Evolutionary conservation across 2,329 filamentous ascomycete species (phyloP).

Genomic region (Cladophialophora carrionii): DNA sequence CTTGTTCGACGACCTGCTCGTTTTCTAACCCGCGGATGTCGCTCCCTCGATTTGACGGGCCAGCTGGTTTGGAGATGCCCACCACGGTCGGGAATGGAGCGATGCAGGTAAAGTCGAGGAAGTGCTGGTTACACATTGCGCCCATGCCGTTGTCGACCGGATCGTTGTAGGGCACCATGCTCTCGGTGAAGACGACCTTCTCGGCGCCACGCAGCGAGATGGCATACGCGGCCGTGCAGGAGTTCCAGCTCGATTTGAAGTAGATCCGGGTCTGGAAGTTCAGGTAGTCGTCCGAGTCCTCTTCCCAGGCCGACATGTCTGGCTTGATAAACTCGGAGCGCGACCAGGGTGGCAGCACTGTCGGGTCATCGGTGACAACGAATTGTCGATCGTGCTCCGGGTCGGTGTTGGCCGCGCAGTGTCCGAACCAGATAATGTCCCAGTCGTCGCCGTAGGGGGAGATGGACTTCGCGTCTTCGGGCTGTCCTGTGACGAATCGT

Average conservation of each 20-base stretch:
- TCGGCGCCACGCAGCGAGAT: slow-evolving; percentile 32
- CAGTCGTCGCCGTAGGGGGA: slow-evolving; percentile 58
- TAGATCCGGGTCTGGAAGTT: slow-evolving; percentile 28
- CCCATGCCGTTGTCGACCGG: slow-evolving; percentile 29
- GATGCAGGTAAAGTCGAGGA: slow-evolving; percentile 27
- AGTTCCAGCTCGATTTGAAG: slow-evolving; percentile 22
- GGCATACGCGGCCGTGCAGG: slow-evolving; percentile 34
- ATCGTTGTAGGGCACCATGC: slow-evolving; percentile 32
- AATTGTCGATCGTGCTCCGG: slow-evolving; percentile 40
- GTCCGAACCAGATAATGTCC: slow-evolving; percentile 59
- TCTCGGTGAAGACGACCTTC: slow-evolving; percentile 33
- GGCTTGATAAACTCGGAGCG: slow-evolving; percentile 26
- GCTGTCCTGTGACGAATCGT: slow-evolving; percentile 40
- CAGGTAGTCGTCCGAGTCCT: slow-evolving; percentile 15
- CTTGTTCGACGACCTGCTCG: slow-evolving; percentile 13
- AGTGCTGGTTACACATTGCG: slow-evolving; percentile 25
- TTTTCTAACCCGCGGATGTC: slow-evolving; percentile 31
- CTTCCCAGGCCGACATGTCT: slow-evolving; percentile 30
- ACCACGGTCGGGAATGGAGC: slow-evolving; percentile 28
- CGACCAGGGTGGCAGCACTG: slow-evolving; percentile 36
- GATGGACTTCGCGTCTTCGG: slow-evolving; percentile 32
- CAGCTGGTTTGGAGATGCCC: slow-evolving; percentile 30
- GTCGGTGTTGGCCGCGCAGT: slow-evolving; percentile 46
- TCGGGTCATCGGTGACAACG: slow-evolving; percentile 43
- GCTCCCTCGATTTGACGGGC: slow-evolving; percentile 30